A percentile compares a stretch with the other conserved stretches of the same genome.
phyloP scores from a whole-genome alignment of 306 rosid genomes.

The Arachis stenosperma region DNA sequence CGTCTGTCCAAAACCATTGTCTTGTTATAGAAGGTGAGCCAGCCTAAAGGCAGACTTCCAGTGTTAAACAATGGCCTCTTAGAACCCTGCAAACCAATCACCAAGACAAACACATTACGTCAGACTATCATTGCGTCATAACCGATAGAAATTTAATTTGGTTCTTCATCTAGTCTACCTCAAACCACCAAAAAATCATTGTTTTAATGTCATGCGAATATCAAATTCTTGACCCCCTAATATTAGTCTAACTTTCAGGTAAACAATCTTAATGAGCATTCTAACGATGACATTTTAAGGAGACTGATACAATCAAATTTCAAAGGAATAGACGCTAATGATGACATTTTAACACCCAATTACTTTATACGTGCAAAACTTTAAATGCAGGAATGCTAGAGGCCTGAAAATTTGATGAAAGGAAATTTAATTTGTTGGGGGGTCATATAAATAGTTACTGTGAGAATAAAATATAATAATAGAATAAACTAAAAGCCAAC shows the following conservation, averaged over 20 bases:
- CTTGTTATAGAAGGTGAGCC: constrained; percentile 86
- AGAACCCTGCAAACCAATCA: constrained; percentile 63
- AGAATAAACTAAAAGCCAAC: constrained; percentile 23
- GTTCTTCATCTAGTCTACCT: constrained; percentile 20
- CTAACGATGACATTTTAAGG: too few species aligned
- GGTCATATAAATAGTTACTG: not conserved
- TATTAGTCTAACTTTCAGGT: not conserved
- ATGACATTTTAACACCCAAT: constrained; percentile 18
- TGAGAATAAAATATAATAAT: constrained; percentile 15
- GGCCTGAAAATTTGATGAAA: not conserved
- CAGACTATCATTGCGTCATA: constrained; percentile 23
- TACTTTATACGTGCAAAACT: constrained; percentile 9
- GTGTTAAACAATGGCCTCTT: constrained; percentile 67
- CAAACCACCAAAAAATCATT: not conserved
- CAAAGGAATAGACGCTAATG: not conserved
- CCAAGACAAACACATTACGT: constrained; percentile 28
- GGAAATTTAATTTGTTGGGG: not conserved
- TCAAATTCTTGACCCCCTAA: constrained; percentile 16
- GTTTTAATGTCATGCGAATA: not conserved
- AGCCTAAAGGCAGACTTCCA: constrained; percentile 89
- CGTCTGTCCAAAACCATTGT: constrained; percentile 65
- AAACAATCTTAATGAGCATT: not conserved
- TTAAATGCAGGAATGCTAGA: not conserved
- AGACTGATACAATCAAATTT: constrained; percentile 27
- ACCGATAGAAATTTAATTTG: constrained; percentile 4